Base-by-base conservation (phyloP, 225 moss, liverwort and hornwort species). In the Physcomitrellopsis africana region DNA sequence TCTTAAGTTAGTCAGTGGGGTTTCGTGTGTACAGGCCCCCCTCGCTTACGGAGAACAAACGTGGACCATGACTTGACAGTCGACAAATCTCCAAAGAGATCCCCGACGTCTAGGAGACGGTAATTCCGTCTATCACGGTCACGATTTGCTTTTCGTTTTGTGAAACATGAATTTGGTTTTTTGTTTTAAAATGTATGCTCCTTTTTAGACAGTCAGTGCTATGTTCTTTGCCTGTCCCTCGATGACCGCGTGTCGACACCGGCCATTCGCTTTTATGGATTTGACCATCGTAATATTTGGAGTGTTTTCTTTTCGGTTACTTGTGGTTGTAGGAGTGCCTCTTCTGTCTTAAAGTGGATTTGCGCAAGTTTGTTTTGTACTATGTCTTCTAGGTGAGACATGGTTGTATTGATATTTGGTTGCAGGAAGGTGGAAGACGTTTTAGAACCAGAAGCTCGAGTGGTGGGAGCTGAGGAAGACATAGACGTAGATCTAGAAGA, bases 41-140 rank as follows among this genome's bases (percentile, higher is more conserved):
- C 85, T 10, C 88, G 88, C 47, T 45, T 88, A 63, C 80, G 88
- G 59, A 83, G 76, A 83, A 63, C 85, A 76, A 73, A 73, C 48
- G 76, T 67, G 78, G 88, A 88, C 62, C 85, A 85, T 48, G 88
- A 88, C 66, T 68, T 73, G 68, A 72, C 69, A 66, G 47, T 66
- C 45, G 87, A 66, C 11, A 84, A 76, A 54, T 84, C 84, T 69
- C 80, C 80, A 18, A 80, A 69, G 63, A 74, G 74, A 49, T 84
- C 83, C 14, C 84, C 87, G 3, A 73, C 74, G 11, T 70, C 74
- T 20, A 84, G 79, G 53, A 87, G 87, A 80, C 74, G 85, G 87
- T 88, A 84, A 7, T 11, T 77, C 60, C 60, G 37, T 17, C 4
- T 65, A 16, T 22, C 59, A 41, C 37, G 41, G 23, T 52, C 11